Evolutionary conservation across 2,329 filamentous ascomycete genomes (phyloP).

Genomic region (Acephala macrosclerotiorum): DNA sequence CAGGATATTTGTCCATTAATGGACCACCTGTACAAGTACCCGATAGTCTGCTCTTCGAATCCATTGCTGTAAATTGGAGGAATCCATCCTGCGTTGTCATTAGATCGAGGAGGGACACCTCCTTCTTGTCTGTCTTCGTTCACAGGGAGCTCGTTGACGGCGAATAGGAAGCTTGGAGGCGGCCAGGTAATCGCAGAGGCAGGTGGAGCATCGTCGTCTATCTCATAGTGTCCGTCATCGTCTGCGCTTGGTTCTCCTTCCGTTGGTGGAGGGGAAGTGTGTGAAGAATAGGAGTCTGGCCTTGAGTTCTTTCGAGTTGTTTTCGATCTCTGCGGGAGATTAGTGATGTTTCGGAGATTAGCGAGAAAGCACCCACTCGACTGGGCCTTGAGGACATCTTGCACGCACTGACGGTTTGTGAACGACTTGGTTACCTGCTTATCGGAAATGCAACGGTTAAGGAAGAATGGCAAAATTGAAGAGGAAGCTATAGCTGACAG

Average conservation of each 20-base stretch:
- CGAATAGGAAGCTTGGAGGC: constrained; percentile 45
- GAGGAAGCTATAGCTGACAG: not conserved
- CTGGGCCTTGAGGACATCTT: not conserved
- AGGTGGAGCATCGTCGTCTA: too few relatives aligned
- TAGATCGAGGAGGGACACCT: constrained; percentile 18
- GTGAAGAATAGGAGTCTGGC: constrained; percentile 8
- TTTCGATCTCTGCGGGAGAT: not conserved
- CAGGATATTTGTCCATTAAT: constrained; percentile 6
- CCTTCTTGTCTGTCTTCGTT: constrained; percentile 37
- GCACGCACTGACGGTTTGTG: not conserved
- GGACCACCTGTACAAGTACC: constrained; percentile 37
- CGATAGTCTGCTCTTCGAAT: constrained; percentile 29
- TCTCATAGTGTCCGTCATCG: too few relatives aligned
- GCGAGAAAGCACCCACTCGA: not conserved
- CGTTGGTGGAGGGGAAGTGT: constrained; percentile 14
- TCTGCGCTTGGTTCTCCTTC: not conserved
- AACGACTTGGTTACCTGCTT: not conserved
- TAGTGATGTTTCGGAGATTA: not conserved
- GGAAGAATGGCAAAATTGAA: not conserved
- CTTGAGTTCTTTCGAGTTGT: not conserved
- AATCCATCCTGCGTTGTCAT: constrained; percentile 32
- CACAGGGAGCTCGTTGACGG: constrained; percentile 50
- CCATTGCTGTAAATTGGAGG: constrained; percentile 32
- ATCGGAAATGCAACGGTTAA: not conserved
- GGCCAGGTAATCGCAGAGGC: not conserved